Conservation (phyloP, 768 basidiomycete species). For the Macrolepiota fuliginosa region DNA sequence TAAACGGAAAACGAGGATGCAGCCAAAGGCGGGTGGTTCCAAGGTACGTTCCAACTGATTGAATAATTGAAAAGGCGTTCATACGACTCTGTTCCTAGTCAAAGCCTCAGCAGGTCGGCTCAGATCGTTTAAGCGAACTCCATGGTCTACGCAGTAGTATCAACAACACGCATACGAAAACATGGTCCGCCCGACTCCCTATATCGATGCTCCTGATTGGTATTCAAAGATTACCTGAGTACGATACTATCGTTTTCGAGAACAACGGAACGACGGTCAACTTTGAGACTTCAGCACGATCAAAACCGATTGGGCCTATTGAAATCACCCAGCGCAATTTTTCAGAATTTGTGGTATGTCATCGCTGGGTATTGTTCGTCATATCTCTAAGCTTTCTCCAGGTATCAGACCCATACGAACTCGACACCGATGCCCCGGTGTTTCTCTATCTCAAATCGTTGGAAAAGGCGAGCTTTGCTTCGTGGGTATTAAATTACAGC, state of each 20-base stretch:
- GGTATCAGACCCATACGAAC: neutral
- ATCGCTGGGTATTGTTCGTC: no score
- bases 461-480: neutral
- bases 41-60: neutral
- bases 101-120: neutral
- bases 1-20: neutral
- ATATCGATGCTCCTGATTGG: conserved; percentile 2
- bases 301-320: neutral
- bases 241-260: neutral
- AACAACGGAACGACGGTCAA: neutral
- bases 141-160: neutral
- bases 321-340: neutral
- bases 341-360: neutral
- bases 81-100: neutral
- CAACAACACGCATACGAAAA: neutral
- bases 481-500: neutral
- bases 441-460: neutral
- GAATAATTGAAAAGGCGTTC: neutral
- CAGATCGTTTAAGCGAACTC: neutral
- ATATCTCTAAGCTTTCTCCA: neutral
- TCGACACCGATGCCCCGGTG: neutral
- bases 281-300: neutral
- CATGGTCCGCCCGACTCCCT: neutral
- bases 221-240: neutral
- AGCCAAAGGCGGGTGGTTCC: neutral